phyloP scores from a whole-genome alignment of 352 stramenopile genomes.

The Phytopythium oedochilum region DNA sequence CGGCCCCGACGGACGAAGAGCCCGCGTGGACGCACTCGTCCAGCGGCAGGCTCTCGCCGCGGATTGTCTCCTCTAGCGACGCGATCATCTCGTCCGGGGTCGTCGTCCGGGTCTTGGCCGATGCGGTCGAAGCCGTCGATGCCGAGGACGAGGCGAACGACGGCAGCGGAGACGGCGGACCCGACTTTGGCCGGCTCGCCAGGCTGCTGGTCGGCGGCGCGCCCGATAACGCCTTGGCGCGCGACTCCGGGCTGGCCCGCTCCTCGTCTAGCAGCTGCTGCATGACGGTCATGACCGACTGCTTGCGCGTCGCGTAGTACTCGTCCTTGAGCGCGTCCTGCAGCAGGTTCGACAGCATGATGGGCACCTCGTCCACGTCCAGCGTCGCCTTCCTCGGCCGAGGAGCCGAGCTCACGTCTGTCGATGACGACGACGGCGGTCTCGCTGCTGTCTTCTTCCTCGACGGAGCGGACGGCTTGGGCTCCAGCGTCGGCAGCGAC shows the following conservation, averaged over 20 bases:
- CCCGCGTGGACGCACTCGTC: constrained; percentile 33
- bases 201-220: background rate
- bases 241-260: constrained; percentile 13
- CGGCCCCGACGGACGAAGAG: background rate
- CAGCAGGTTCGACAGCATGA: constrained; percentile 7
- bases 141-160: background rate
- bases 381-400: background rate
- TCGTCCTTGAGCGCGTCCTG: constrained; percentile 23
- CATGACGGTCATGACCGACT: constrained; percentile 55
- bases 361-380: background rate
- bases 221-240: constrained; percentile 11
- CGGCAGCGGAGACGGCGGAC: background rate
- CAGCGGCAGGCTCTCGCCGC: constrained; percentile 18
- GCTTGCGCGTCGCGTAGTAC: constrained; percentile 20
- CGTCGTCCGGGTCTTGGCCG: background rate
- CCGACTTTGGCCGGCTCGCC: background rate
- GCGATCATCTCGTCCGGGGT: constrained; percentile 19
- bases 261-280: constrained; percentile 49
- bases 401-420: background rate
- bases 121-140: background rate
- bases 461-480: too few species aligned
- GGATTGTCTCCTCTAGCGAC: constrained; percentile 13
- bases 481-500: background rate
- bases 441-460: background rate
- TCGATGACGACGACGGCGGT: background rate